Conservation (phyloP, 768 basidiomycete genomes). For the Russula brevipes region DNA sequence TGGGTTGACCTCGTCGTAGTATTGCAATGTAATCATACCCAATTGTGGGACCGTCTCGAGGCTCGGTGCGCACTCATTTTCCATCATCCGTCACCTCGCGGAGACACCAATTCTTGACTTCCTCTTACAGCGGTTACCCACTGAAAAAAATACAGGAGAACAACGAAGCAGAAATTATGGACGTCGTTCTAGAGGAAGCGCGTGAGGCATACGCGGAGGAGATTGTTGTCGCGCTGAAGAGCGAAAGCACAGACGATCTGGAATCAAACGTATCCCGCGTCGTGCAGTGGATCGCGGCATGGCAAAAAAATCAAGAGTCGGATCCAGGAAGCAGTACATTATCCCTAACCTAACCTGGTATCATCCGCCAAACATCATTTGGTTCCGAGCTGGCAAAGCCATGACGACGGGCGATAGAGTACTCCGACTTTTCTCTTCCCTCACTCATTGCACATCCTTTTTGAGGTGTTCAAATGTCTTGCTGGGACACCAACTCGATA, state of each 20-base stretch:
- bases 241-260: constrained; percentile 72
- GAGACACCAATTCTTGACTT: background rate
- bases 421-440: background rate
- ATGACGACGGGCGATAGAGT: background rate
- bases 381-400: background rate
- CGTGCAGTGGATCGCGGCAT: constrained; percentile 79
- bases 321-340: constrained; percentile 13
- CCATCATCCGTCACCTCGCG: too few species aligned
- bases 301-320: constrained; percentile 41
- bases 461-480: background rate
- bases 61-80: constrained; percentile 53
- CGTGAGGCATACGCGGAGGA: constrained; percentile 77
- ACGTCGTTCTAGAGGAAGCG: constrained; percentile 85
- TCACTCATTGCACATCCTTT: background rate
- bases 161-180: constrained; percentile 98
- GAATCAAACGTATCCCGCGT: constrained; percentile 85
- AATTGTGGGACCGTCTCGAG: constrained; percentile 87
- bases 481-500: background rate
- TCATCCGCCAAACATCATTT: background rate
- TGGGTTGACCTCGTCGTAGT: constrained; percentile 97
- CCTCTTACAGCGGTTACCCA: constrained; percentile 62
- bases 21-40: constrained; percentile 79
- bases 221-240: constrained; percentile 80
- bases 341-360: background rate
- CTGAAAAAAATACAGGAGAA: constrained; percentile 97